Conservation (phyloP, 2,329 filamentous ascomycete species). For the Rugonectria rugulosa region DNA sequence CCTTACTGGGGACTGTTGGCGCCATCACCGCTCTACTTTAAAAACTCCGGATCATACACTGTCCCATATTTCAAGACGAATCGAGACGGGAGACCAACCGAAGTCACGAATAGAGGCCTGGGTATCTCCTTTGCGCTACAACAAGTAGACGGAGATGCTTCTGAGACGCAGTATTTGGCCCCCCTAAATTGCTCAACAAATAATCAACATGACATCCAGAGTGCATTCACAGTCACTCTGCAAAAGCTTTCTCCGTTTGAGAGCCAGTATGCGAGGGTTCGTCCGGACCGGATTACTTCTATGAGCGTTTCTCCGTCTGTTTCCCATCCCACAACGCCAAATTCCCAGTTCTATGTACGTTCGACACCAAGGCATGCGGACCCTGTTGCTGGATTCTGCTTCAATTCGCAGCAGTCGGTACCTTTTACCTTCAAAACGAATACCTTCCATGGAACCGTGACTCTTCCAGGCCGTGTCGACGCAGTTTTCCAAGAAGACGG, state of each 20-base stretch:
- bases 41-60: not conserved
- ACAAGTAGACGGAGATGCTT: not conserved
- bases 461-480: not conserved
- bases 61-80: not conserved
- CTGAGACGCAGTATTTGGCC: not conserved
- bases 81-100: not conserved
- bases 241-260: constrained; percentile 1
- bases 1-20: not conserved
- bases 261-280: not conserved
- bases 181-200: not conserved
- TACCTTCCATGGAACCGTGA: not conserved
- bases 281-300: not conserved
- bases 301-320: not conserved
- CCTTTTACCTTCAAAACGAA: not conserved
- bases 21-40: constrained; percentile 1
- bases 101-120: constrained; percentile 4
- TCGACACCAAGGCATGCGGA: not conserved
- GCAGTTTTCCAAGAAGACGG: not conserved
- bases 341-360: not conserved
- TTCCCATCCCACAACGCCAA: not conserved
- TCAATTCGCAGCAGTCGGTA: not conserved
- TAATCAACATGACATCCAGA: not conserved
- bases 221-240: not conserved
- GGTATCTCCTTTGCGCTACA: not conserved
- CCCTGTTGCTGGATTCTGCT: not conserved